Conservation (phyloP, 345 rosid species). For the Eucalyptus rudis region DNA sequence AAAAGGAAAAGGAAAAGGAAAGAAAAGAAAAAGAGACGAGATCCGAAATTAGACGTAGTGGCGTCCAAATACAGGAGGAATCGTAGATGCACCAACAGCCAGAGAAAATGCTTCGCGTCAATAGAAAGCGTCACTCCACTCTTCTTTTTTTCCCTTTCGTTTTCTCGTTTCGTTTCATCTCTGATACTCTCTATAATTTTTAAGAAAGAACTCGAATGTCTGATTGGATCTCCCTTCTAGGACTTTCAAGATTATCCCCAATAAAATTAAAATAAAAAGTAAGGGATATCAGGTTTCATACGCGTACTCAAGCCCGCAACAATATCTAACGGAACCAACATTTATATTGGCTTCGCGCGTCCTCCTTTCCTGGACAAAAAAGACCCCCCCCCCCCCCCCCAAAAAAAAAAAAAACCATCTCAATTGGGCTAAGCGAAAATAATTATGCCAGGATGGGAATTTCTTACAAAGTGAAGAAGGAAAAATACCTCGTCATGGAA, state of each 20-base stretch:
- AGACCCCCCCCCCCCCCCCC: too few relatives aligned
- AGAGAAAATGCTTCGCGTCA: not conserved
- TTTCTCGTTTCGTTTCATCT: not conserved
- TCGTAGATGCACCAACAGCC: not conserved
- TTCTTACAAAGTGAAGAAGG: not conserved
- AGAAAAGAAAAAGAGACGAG: not conserved
- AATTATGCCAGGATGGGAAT: not conserved
- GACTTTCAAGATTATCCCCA: not conserved
- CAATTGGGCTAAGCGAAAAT: not conserved
- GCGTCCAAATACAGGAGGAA: not conserved
- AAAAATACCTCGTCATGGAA: not conserved
- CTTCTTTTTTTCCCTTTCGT: not conserved
- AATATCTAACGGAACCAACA: not conserved
- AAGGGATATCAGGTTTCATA: not conserved
- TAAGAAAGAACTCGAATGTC: not conserved
- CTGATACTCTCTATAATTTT: not conserved
- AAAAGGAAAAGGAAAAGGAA: not conserved
- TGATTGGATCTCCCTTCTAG: not conserved
- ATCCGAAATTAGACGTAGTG: not conserved
- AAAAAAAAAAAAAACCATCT: too few relatives aligned
- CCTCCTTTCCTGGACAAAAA: not conserved
- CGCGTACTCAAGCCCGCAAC: not conserved
- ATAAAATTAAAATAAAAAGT: not conserved
- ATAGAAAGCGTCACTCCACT: not conserved
- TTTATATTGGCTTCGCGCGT: not conserved